These are phyloP conservation scores for Scutellaria minor DNA, from an alignment of 257 asterid species.

Conservation along the genomic window DNA sequence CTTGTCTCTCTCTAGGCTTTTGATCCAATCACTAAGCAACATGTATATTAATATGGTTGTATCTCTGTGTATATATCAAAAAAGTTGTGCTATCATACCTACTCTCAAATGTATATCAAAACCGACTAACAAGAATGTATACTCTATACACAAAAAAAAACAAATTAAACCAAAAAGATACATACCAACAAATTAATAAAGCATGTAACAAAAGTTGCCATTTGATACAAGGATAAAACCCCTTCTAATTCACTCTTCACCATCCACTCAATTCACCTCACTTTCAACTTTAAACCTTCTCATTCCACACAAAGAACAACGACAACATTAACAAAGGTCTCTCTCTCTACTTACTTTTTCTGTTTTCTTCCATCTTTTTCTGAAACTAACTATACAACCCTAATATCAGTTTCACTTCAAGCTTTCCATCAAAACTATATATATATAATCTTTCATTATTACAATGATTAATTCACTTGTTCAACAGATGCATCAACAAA, in stretches of 20 bases:
- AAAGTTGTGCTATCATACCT: constrained; percentile 32
- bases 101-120: constrained; percentile 42
- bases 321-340: constrained; percentile 41
- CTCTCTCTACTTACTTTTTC: constrained; percentile 39
- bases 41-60: neutral
- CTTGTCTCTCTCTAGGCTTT: constrained; percentile 38
- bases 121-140: constrained; percentile 58
- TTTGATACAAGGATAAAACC: constrained; percentile 52
- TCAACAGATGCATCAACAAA: constrained; percentile 50
- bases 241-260: constrained; percentile 37
- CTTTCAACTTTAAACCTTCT: too few species aligned
- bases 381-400: too few species aligned
- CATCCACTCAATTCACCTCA: constrained; percentile 25
- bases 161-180: constrained; percentile 42
- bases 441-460: neutral
- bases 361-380: constrained; percentile 33
- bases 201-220: constrained; percentile 40
- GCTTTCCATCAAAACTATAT: neutral
- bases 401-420: neutral
- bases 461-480: neutral
- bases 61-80: neutral
- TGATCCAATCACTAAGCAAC: constrained; percentile 48
- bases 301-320: neutral
- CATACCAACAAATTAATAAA: constrained; percentile 15
- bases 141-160: constrained; percentile 2